Conservation (phyloP, 225 moss, liverwort and hornwort genomes). For the Marchantia paleacea region DNA sequence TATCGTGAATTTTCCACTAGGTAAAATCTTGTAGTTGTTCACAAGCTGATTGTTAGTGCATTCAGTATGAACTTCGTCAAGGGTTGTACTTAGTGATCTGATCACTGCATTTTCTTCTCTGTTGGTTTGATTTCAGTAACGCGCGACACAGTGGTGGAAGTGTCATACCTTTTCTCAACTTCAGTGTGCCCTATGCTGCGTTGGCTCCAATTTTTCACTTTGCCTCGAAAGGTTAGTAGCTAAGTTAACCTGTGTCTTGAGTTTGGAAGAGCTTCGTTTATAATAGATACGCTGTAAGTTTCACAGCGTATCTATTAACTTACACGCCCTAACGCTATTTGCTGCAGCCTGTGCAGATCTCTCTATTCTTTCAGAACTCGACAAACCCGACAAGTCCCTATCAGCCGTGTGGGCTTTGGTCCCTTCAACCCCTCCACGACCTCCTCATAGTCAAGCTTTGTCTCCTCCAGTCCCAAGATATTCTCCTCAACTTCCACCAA, state of each 20-base stretch:
- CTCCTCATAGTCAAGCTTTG: conserved; percentile 37
- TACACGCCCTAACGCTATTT: neutral
- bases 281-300: too few species aligned
- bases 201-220: conserved; percentile 73
- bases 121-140: conserved; percentile 54
- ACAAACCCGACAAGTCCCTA: conserved; percentile 74
- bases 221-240: conserved; percentile 53
- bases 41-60: too few species aligned
- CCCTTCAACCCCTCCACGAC: conserved; percentile 86
- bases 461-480: conserved; percentile 37
- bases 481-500: conserved; percentile 27
- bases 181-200: conserved; percentile 89
- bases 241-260: too few species aligned
- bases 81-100: neutral
- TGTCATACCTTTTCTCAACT: conserved; percentile 91
- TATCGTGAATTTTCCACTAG: too few species aligned
- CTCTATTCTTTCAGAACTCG: conserved; percentile 62
- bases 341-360: conserved; percentile 62
- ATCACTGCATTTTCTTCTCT: neutral
- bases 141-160: conserved; percentile 96
- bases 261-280: too few species aligned
- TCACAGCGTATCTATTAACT: too few species aligned
- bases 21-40: too few species aligned
- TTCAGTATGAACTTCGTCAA: neutral
- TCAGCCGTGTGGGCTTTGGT: conserved; percentile 98